Evolutionary conservation across 805 yeast species (phyloP).

Genomic region (Candida tammaniensis): DNA sequence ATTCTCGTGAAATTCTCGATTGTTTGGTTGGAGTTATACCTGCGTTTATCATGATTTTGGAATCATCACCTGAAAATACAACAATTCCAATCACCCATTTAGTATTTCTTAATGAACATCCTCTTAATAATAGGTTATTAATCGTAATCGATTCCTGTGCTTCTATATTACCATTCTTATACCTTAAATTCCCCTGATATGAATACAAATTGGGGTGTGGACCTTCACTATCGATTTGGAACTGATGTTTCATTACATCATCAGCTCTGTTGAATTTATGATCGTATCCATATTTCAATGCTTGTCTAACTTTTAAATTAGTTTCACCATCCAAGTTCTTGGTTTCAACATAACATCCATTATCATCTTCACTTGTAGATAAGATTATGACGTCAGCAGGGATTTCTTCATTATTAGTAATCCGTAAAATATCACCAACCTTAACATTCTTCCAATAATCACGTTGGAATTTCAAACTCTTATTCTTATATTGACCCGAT

Average conservation of each 20-base stretch:
- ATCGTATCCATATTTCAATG: conserved; percentile 59
- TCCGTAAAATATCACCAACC: conserved; percentile 71
- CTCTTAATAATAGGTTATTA: conserved; percentile 69
- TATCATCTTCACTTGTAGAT: conserved; percentile 68
- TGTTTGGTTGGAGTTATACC: conserved; percentile 78
- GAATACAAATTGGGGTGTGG: conserved; percentile 77
- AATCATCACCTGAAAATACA: conserved; percentile 72
- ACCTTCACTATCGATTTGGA: conserved; percentile 79
- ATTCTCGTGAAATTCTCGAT: conserved; percentile 69
- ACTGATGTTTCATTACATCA: conserved; percentile 41
- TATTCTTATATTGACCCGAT: conserved; percentile 8
- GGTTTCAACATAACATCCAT: conserved; percentile 60
- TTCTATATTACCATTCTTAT: conserved; percentile 25
- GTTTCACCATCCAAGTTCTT: conserved; percentile 48
- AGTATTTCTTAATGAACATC: conserved; percentile 75
- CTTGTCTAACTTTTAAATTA: conserved; percentile 72
- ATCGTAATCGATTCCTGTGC: conserved; percentile 66
- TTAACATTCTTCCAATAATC: conserved; percentile 66
- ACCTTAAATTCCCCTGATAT: conserved; percentile 64
- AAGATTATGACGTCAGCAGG: conserved; percentile 74
- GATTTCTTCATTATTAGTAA: conserved; percentile 67
- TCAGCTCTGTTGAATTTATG: conserved; percentile 39
- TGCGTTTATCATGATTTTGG: conserved; percentile 78
- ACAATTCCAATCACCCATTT: conserved; percentile 82
- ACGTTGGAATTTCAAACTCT: conserved; percentile 28